phyloP scores from a whole-genome alignment of 2,329 filamentous ascomycete species.

The Fusarium penzigii region DNA sequence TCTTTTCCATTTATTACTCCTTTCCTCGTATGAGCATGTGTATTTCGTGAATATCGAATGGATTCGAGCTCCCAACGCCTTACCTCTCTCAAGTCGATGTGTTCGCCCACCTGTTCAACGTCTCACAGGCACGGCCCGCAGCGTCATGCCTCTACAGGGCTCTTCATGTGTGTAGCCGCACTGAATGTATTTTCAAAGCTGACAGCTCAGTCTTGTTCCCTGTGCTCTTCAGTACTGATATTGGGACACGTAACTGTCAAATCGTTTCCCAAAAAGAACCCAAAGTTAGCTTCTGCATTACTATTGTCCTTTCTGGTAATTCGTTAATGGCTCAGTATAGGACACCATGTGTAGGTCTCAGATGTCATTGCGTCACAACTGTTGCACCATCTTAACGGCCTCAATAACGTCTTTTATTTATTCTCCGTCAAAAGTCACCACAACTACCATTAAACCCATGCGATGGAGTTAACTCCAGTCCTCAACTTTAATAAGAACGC shows the following conservation, averaged over 20 bases:
- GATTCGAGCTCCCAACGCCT: no score
- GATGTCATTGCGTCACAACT: neutral
- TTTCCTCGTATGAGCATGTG: neutral
- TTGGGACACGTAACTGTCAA: neutral
- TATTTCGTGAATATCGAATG: neutral
- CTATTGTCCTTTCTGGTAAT: neutral
- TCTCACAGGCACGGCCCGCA: neutral
- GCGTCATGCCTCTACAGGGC: neutral
- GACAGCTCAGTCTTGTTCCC: slow-evolving; percentile 7
- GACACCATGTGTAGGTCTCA: neutral
- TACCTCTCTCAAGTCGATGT: neutral
- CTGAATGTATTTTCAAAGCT: slow-evolving; percentile 2
- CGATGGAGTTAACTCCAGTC: neutral
- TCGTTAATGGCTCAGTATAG: no score
- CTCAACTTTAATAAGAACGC: neutral
- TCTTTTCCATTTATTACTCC: neutral
- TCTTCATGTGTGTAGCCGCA: slow-evolving; percentile 6
- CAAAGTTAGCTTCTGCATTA: neutral
- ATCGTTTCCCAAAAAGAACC: neutral
- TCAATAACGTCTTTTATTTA: neutral
- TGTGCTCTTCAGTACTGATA: neutral
- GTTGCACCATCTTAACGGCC: neutral
- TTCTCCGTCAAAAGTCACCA: neutral
- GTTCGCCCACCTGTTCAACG: neutral
- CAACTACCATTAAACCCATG: neutral